Evolutionary conservation across 108 stramenopile species (phyloP).

Genomic region (Discostella stelligeroides): DNA sequence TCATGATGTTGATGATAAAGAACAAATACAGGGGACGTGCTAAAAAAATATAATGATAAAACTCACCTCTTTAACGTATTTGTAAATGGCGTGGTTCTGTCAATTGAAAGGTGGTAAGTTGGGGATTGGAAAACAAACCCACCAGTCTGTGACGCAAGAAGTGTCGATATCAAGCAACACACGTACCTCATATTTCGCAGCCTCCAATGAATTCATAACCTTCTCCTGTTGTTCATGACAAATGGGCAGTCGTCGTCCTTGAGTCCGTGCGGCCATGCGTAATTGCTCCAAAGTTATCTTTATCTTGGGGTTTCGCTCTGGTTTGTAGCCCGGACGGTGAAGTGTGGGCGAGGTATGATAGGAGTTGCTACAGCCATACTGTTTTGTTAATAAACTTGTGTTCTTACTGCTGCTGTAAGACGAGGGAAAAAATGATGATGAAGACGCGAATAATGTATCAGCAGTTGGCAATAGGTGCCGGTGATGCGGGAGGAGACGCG

Average conservation of each 20-base stretch:
- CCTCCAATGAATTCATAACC: slow-evolving; percentile 74
- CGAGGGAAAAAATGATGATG: not conserved
- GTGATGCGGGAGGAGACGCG: slow-evolving; percentile 1
- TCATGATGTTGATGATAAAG: too few relatives aligned
- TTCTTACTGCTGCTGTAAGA: too few relatives aligned
- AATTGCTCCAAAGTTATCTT: slow-evolving; percentile 78
- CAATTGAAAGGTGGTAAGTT: not conserved
- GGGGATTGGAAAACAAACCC: not conserved
- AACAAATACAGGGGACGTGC: too few relatives aligned
- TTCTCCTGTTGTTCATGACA: slow-evolving; percentile 76
- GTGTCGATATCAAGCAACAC: slow-evolving; percentile 1
- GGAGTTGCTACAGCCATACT: not conserved
- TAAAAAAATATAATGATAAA: slow-evolving; percentile 34
- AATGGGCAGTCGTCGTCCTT: slow-evolving; percentile 36
- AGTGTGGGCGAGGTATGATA: slow-evolving; percentile 16
- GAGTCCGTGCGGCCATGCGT: slow-evolving; percentile 71
- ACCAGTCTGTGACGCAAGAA: too few relatives aligned
- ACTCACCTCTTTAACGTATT: slow-evolving; percentile 77
- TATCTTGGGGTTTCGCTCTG: slow-evolving; percentile 47
- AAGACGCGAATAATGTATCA: not conserved
- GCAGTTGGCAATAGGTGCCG: not conserved
- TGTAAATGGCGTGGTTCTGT: slow-evolving; percentile 70
- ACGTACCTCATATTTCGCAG: slow-evolving; percentile 59
- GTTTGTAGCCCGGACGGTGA: slow-evolving; percentile 15
- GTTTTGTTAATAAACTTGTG: too few relatives aligned